Base-by-base conservation (phyloP, 176 grass and related monocot species). In the Eleusine indica region DNA sequence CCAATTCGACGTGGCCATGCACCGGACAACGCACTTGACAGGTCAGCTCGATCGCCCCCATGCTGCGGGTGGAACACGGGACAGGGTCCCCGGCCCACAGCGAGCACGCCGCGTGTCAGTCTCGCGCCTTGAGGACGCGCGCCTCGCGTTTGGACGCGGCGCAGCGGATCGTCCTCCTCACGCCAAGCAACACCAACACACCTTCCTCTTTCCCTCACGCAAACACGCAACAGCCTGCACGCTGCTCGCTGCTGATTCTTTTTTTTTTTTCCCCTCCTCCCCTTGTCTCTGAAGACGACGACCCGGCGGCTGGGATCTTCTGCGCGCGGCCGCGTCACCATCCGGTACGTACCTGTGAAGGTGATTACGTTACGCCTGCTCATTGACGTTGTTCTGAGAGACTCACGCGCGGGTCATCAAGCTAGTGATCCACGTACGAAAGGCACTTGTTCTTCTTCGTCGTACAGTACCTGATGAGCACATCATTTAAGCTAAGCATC, bases 201-300 rank as follows among this genome's bases (percentile, higher is more conserved):
- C 38, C 80, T 88, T 74, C 71, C 57, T 88, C 58, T 91, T 91
- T 38, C 85, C 88, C 88, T 29, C 88, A 94, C 91, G 91, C 91
- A 91, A 93, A 41, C 85, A 39, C 73, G 19, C 67, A 25, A 61
- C 75, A 25, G 25, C 25, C 25, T 25, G 25, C 25, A 25, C 25
- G 25, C 25, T 25, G 25, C 25, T 25, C 25, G 25, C 25, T 25
- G 25, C 25, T 25, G 25, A 25, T 25, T 25, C 25, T 25, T 37
- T 35, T 5, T 56, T 65, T 54, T 56, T 21, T 56, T 56, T 56
- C 17, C 5, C 53, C 4, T 0, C 9, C 21, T 60, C 21, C 2
- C 21, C 9, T 3, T 12, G 1, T 56, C 7, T 60, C 7, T 21
- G 57, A 60, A 22, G 57, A 60, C 35, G 62, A 65, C 71, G 32